phyloP scores from a whole-genome alignment of 768 basidiomycete genomes.

The Amanita pallidorosea region DNA sequence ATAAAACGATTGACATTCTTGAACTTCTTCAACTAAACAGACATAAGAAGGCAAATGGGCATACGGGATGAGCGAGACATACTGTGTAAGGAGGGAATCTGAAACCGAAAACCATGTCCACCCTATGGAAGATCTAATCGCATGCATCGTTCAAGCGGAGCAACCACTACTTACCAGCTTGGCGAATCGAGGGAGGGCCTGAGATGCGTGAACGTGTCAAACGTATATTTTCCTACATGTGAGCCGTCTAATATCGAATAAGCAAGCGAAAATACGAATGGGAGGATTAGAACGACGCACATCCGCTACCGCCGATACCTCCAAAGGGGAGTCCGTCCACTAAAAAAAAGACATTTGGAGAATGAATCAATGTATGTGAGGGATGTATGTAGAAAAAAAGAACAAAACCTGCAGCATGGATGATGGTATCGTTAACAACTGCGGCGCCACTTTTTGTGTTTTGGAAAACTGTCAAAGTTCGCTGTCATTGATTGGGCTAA shows the following conservation, averaged over 20 bases:
- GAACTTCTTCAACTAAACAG: constrained; percentile 19
- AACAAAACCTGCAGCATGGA: constrained; percentile 49
- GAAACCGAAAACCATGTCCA: constrained; percentile 36
- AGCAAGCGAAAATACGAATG: not conserved
- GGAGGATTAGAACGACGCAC: not conserved
- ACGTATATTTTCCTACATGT: constrained; percentile 64
- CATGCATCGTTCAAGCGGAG: not conserved
- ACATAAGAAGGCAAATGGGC: not conserved
- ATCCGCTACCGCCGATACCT: constrained; percentile 15
- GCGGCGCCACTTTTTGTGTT: constrained; percentile 65
- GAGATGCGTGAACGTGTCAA: constrained; percentile 71
- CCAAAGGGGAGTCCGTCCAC: constrained; percentile 18
- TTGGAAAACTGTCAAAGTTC: constrained; percentile 38
- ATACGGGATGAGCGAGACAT: constrained; percentile 5
- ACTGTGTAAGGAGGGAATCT: constrained; percentile 57
- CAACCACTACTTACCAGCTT: constrained; percentile 33
- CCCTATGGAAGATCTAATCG: constrained; percentile 19
- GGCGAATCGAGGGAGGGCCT: constrained; percentile 54
- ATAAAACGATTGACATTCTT: constrained; percentile 17
- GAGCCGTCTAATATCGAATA: constrained; percentile 36
- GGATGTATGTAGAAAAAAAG: not conserved
- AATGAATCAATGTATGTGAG: not conserved
- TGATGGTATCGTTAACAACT: constrained; percentile 56
- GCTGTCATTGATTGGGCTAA: not conserved
- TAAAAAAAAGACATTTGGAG: not conserved